Evolutionary conservation across 495 filamentous ascomycete species (phyloP).

Genomic region (Penicillium pulvis): DNA sequence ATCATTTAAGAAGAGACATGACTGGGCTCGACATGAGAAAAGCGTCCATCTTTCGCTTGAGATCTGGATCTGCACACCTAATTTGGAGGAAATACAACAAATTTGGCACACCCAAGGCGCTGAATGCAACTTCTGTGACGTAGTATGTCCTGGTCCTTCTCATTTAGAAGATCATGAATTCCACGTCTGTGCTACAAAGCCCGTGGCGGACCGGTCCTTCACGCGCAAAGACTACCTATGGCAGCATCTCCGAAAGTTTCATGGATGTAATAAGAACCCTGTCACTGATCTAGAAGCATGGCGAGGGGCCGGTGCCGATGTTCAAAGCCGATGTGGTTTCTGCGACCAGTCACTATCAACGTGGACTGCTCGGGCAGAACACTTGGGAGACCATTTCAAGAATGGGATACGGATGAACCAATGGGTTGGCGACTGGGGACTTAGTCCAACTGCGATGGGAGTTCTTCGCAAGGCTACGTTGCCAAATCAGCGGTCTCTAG

Average conservation of each 20-base stretch:
- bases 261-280: conserved; percentile 62
- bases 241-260: conserved; percentile 79
- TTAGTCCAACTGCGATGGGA: conserved; percentile 58
- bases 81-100: conserved; percentile 15
- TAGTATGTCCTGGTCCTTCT: conserved; percentile 54
- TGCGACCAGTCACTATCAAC: conserved; percentile 61
- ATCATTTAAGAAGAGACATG: conserved; percentile 79
- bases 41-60: conserved; percentile 76
- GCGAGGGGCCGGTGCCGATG: conserved; percentile 60
- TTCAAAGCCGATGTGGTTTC: conserved; percentile 72
- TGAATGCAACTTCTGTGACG: conserved; percentile 70
- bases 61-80: conserved; percentile 69
- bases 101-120: conserved; percentile 19
- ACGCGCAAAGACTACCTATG: conserved; percentile 82
- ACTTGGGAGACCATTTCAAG: conserved; percentile 71
- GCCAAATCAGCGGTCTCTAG: conserved; percentile 36
- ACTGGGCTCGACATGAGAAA: conserved; percentile 85
- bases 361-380: conserved; percentile 64
- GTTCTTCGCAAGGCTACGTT: conserved; percentile 64
- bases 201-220: conserved; percentile 68
- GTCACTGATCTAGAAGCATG: conserved; percentile 67
- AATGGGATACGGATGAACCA: conserved; percentile 65
- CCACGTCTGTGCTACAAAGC: conserved; percentile 65
- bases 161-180: conserved; percentile 76
- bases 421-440: conserved; percentile 76